Conservation (phyloP, 768 basidiomycete genomes). For the Mycena galericulata region DNA sequence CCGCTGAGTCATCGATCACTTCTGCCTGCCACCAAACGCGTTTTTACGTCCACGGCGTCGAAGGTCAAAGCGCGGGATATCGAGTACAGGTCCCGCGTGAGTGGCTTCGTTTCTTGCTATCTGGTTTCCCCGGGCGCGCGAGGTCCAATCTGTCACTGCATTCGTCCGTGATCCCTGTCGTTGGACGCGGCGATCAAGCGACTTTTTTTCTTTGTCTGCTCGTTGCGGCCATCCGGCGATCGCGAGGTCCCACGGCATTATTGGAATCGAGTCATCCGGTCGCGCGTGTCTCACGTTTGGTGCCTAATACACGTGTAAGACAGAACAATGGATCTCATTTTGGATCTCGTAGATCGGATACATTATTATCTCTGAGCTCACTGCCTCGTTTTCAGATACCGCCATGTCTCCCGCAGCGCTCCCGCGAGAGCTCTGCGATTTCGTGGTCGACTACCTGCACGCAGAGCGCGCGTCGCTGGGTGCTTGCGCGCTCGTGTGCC, state of each 20-base stretch:
- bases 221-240: constrained; percentile 29
- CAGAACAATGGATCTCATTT: constrained; percentile 16
- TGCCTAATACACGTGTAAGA: constrained; percentile 21
- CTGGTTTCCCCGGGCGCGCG: background rate
- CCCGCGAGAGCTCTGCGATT: constrained; percentile 30
- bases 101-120: background rate
- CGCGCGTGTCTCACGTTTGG: background rate
- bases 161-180: background rate
- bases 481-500: constrained; percentile 29
- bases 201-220: background rate
- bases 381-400: background rate
- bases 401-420: constrained; percentile 1
- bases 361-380: background rate
- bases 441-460: constrained; percentile 31
- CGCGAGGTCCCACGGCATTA: constrained; percentile 12
- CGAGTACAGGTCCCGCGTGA: background rate
- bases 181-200: background rate
- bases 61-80: constrained; percentile 17
- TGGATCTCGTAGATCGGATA: background rate
- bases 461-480: constrained; percentile 10
- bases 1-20: background rate
- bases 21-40: background rate
- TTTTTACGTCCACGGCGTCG: constrained; percentile 9
- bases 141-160: no score
- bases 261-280: constrained; percentile 22